phyloP scores from a whole-genome alignment of 2,329 filamentous ascomycete genomes.

The Trichoderma brevicompactum region DNA sequence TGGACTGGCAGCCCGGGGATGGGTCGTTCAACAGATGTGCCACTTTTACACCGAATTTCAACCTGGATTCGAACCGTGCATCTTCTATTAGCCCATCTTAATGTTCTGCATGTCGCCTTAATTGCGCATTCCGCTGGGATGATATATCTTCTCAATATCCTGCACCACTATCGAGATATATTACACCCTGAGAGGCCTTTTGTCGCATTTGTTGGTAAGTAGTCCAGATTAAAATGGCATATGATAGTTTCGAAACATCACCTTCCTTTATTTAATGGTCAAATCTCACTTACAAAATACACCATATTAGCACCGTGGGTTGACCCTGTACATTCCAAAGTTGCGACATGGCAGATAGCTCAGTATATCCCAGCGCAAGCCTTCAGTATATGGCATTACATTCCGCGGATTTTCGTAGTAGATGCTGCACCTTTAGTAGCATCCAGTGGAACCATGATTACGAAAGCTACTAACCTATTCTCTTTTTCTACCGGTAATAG shows the following conservation, averaged over 20 bases:
- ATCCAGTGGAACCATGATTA: slow-evolving; percentile 3
- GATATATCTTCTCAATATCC: slow-evolving; percentile 1
- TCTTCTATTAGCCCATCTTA: slow-evolving; percentile 3
- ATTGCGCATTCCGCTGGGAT: slow-evolving; percentile 12
- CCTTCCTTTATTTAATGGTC: no score
- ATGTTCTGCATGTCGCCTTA: slow-evolving; percentile 1
- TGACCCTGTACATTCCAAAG: slow-evolving; percentile 8
- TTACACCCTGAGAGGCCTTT: slow-evolving; percentile 5
- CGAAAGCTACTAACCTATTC: not conserved
- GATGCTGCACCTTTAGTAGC: not conserved
- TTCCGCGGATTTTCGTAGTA: not conserved
- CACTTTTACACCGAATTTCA: not conserved
- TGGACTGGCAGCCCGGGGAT: not conserved
- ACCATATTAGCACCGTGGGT: slow-evolving; percentile 9
- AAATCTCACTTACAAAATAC: not conserved
- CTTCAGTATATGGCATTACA: slow-evolving; percentile 3
- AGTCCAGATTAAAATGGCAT: no score
- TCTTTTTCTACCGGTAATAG: not conserved
- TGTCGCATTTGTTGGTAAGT: slow-evolving; percentile 4
- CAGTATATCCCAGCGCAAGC: slow-evolving; percentile 9
- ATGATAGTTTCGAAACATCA: no score
- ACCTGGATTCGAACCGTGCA: slow-evolving; percentile 1
- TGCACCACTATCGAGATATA: slow-evolving; percentile 12
- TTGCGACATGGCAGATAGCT: not conserved
- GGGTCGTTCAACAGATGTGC: slow-evolving; percentile 3